A percentile compares a stretch with the other conserved stretches of the same genome.
phyloP scores from a whole-genome alignment of 1,284 basidiomycete genomes.

The Irpex rosettiformis region DNA sequence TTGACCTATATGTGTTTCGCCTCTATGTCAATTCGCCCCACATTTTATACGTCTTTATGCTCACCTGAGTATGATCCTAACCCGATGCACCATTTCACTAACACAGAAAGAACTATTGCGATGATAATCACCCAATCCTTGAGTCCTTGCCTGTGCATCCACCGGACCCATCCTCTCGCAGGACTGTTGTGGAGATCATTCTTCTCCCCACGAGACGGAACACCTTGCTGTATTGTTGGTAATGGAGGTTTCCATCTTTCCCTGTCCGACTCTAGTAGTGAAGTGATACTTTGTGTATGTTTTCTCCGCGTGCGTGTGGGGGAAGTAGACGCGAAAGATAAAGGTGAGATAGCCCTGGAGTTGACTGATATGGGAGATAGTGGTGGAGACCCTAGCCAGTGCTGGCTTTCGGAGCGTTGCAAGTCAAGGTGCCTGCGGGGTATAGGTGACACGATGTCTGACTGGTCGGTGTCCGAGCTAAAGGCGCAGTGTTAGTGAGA shows the following conservation, averaged over 20 bases:
- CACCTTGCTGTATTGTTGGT: neutral
- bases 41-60: constrained; percentile 24
- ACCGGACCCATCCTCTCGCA: constrained; percentile 62
- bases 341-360: constrained; percentile 24
- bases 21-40: constrained; percentile 4
- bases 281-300: constrained; percentile 32
- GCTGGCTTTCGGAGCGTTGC: constrained; percentile 27
- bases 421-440: constrained; percentile 29
- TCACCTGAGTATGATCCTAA: constrained; percentile 81
- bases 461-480: constrained; percentile 24
- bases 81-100: constrained; percentile 67
- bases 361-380: constrained; percentile 22
- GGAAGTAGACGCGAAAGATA: constrained; percentile 17
- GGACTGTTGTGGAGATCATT: constrained; percentile 24
- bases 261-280: constrained; percentile 32
- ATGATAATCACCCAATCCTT: constrained; percentile 54
- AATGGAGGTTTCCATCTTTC: constrained; percentile 11
- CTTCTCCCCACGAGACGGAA: constrained; percentile 17
- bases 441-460: constrained; percentile 27
- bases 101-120: constrained; percentile 46
- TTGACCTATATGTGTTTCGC: constrained; percentile 48
- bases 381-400: constrained; percentile 30
- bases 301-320: constrained; percentile 16
- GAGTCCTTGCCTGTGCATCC: constrained; percentile 72
- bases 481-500: neutral